These are phyloP conservation scores for Serendipita sp. DNA, from an alignment of 768 basidiomycete species.

Conservation along the genomic window DNA sequence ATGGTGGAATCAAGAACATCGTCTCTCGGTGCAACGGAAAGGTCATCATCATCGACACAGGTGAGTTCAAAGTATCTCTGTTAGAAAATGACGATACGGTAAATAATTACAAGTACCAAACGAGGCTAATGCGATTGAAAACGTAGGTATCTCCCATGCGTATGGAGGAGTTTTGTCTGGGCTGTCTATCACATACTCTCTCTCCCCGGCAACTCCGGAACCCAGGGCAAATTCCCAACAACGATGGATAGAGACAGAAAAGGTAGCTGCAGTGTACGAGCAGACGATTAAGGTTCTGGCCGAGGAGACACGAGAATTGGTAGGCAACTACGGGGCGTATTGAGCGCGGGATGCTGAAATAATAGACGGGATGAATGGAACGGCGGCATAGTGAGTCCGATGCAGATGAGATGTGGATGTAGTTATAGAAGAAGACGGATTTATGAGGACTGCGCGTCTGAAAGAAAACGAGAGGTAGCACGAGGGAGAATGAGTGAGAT, in stretches of 20 bases:
- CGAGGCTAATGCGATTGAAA: background rate
- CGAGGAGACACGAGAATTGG: constrained; percentile 17
- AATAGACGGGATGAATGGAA: background rate
- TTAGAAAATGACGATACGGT: background rate
- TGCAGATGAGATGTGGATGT: background rate
- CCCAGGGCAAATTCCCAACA: constrained; percentile 3
- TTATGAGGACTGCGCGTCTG: background rate
- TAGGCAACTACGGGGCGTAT: constrained; percentile 12
- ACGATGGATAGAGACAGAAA: constrained; percentile 22
- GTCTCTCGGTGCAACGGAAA: constrained; percentile 79
- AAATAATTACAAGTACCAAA: background rate
- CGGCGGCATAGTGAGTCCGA: background rate
- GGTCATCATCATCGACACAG: constrained; percentile 92
- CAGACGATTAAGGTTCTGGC: constrained; percentile 21
- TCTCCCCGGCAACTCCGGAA: constrained; percentile 38
- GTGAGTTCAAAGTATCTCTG: constrained; percentile 22
- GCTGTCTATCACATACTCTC: constrained; percentile 69
- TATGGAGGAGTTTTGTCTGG: constrained; percentile 90
- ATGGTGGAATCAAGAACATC: constrained; percentile 38
- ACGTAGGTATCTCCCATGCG: constrained; percentile 76
- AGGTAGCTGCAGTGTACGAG: constrained; percentile 23
- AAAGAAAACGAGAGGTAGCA: too few species aligned
- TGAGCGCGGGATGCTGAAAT: background rate
- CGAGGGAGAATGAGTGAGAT: background rate
- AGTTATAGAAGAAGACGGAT: too few species aligned